These are phyloP conservation scores for Potentilla sterilis DNA, from an alignment of 306 rosid genomes.

Conservation along the genomic window DNA sequence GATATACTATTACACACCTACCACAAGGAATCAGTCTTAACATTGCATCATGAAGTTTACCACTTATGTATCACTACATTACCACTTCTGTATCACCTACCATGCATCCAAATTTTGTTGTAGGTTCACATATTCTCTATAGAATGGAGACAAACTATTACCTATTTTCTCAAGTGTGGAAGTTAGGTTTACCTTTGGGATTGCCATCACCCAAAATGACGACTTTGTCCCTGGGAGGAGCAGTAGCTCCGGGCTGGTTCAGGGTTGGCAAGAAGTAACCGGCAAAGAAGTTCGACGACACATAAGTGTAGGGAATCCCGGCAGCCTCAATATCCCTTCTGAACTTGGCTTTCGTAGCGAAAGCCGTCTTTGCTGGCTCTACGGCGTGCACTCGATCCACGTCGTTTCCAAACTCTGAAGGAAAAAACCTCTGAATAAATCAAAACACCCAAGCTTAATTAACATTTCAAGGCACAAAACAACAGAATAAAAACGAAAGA, in stretches of 20 bases:
- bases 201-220: constrained; percentile 43
- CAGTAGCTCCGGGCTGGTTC: constrained; percentile 32
- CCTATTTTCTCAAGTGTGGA: not conserved
- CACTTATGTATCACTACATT: no score
- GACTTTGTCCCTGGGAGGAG: constrained; percentile 40
- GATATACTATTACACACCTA: no score
- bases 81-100: no score
- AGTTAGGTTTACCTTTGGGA: constrained; percentile 29
- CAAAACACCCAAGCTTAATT: not conserved
- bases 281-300: constrained; percentile 36
- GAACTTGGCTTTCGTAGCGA: constrained; percentile 24
- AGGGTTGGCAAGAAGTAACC: constrained; percentile 36
- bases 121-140: not conserved
- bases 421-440: constrained; percentile 35
- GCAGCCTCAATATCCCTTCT: constrained; percentile 39
- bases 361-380: constrained; percentile 43
- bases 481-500: no score
- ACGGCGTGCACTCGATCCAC: constrained; percentile 42
- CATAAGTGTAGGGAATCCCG: constrained; percentile 43
- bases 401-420: constrained; percentile 47
- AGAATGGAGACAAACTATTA: not conserved
- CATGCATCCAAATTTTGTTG: no score
- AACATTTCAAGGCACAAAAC: not conserved
- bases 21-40: not conserved
- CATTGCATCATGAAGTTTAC: not conserved